Evolutionary conservation across 768 basidiomycete genomes (phyloP).

Genomic region (Hemileccinum impolitum): DNA sequence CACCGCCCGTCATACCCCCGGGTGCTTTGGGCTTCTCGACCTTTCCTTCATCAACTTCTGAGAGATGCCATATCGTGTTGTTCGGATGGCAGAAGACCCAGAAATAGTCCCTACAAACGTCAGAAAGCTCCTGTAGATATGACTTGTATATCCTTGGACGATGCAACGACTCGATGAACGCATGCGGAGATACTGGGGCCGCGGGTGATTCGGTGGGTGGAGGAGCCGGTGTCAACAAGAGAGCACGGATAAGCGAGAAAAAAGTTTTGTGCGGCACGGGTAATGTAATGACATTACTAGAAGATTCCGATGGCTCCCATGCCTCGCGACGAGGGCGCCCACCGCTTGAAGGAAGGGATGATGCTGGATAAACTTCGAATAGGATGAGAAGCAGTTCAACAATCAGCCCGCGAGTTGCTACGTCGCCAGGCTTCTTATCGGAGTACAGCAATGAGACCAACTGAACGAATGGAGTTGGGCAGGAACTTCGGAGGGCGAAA

Average conservation of each 20-base stretch:
- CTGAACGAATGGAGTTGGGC: conserved; percentile 84
- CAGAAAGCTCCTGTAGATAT: conserved; percentile 80
- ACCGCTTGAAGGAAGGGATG: conserved; percentile 56
- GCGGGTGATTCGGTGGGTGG: conserved; percentile 61
- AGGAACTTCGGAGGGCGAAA: conserved; percentile 83
- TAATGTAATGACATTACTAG: conserved; percentile 56
- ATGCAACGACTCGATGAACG: conserved; percentile 74
- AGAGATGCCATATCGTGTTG: conserved; percentile 86
- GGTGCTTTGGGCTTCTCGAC: conserved; percentile 93
- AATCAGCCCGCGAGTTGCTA: conserved; percentile 86
- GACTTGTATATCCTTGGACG: conserved; percentile 72
- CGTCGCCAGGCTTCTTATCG: conserved; percentile 97
- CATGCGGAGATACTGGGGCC: conserved; percentile 65
- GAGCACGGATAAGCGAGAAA: conserved; percentile 69
- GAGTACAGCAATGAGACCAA: conserved; percentile 85
- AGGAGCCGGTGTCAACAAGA: conserved; percentile 72
- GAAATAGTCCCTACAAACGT: conserved; percentile 90
- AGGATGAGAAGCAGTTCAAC: conserved; percentile 82
- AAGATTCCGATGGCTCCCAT: conserved; percentile 50
- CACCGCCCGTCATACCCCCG: conserved; percentile 97
- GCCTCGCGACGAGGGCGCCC: conserved; percentile 42
- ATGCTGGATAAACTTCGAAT: conserved; percentile 83
- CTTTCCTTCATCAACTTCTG: conserved; percentile 76
- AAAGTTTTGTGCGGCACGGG: conserved; percentile 71
- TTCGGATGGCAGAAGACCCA: conserved; percentile 97